These are phyloP conservation scores for Daucus carota DNA, from an alignment of 129 eudicot species.

Conservation along the genomic window DH1_v3.0 NC_030389.2:38083501-38084000, in stretches of 20 bases:
- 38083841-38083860: not conserved
- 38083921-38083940: slow-evolving; percentile 41
- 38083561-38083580: too few species aligned
- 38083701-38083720: not conserved
- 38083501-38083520: too few species aligned
- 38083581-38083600: too few species aligned
- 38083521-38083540: too few species aligned
- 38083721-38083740: not conserved
- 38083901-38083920: slow-evolving; percentile 30
- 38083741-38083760: not conserved
- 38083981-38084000: slow-evolving; percentile 70
- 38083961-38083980: slow-evolving; percentile 32
- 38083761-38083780: not conserved
- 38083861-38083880: not conserved
- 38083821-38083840: not conserved
- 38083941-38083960: slow-evolving; percentile 33
- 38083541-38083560: too few species aligned
- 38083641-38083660: not conserved
- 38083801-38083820: not conserved
- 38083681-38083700: not conserved
- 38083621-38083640: not conserved
- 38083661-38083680: not conserved
- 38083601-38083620: too few species aligned
- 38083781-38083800: not conserved
- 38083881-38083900: slow-evolving; percentile 11